Percentiles rank a stretch among this genome's conserved stretches.
phyloP scores from a whole-genome alignment of 768 basidiomycete genomes.

The Coprinellus aureogranulatus region DNA sequence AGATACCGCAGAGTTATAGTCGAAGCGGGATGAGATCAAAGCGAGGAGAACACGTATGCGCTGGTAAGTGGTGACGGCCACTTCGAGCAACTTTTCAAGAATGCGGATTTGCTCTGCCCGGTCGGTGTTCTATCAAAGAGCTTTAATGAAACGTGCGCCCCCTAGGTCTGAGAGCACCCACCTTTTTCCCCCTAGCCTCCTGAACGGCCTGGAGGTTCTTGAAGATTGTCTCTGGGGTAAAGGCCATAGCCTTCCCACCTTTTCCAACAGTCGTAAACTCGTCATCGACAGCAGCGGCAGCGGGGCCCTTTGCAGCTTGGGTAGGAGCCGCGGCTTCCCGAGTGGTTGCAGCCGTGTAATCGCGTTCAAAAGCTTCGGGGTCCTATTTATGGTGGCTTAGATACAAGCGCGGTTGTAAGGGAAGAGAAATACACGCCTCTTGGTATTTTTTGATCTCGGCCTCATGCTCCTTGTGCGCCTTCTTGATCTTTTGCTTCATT shows the following conservation, averaged over 20 bases:
- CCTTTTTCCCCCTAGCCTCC: conserved; percentile 96
- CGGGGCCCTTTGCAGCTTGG: conserved; percentile 31
- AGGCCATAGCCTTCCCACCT: conserved; percentile 80
- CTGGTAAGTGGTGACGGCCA: conserved; percentile 86
- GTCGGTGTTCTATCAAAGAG: conserved; percentile 81
- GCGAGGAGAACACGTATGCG: conserved; percentile 92
- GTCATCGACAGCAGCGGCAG: conserved; percentile 51
- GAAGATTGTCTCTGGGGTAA: conserved; percentile 83
- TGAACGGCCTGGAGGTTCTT: conserved; percentile 89
- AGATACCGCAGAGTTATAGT: conserved; percentile 87
- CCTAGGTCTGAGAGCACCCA: conserved; percentile 28
- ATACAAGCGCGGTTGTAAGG: neutral
- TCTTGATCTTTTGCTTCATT: conserved; percentile 98
- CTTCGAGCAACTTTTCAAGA: conserved; percentile 80
- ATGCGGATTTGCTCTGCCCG: conserved; percentile 91
- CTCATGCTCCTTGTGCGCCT: conserved; percentile 87
- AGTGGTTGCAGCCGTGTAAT: conserved; percentile 50
- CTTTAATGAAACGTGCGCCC: conserved; percentile 5
- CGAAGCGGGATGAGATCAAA: conserved; percentile 91
- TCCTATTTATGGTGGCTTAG: conserved; percentile 52
- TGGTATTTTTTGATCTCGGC: conserved; percentile 74
- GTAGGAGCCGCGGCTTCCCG: conserved; percentile 34
- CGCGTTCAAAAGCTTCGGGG: conserved; percentile 81
- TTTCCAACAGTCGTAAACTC: conserved; percentile 90
- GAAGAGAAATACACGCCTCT: conserved; percentile 46